Evolutionary conservation across 768 basidiomycete genomes (phyloP).

Genomic region (Boletus rufocinnamomeus): DNA sequence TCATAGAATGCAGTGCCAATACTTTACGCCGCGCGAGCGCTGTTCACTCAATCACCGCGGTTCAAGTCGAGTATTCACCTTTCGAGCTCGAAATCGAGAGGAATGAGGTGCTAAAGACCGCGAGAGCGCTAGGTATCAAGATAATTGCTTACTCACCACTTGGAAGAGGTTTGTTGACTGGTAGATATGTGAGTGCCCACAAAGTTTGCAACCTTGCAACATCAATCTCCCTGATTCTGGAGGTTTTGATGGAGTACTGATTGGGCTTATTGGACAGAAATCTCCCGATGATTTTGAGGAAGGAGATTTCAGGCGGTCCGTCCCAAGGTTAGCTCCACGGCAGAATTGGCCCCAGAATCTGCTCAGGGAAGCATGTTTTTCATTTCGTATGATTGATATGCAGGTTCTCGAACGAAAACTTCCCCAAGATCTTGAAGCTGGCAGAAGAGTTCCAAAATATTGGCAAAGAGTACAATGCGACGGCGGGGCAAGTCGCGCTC

Average conservation of each 20-base stretch:
- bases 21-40: slow-evolving; percentile 53
- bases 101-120: slow-evolving; percentile 44
- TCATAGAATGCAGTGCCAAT: slow-evolving; percentile 51
- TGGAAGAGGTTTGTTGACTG: slow-evolving; percentile 52
- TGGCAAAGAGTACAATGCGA: slow-evolving; percentile 37
- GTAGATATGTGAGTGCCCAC: slow-evolving; percentile 39
- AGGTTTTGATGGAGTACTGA: neutral
- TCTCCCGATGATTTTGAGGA: slow-evolving; percentile 36
- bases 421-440: slow-evolving; percentile 44
- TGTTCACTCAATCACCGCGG: slow-evolving; percentile 50
- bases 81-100: slow-evolving; percentile 51
- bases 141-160: slow-evolving; percentile 55
- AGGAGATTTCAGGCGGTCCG: slow-evolving; percentile 26
- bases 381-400: neutral
- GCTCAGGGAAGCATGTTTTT: no score
- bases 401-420: slow-evolving; percentile 43
- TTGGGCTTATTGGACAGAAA: slow-evolving; percentile 19
- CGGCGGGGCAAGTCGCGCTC: slow-evolving; percentile 42
- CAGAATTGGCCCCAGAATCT: no score
- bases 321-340: slow-evolving; percentile 23
- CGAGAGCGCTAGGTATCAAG: slow-evolving; percentile 49
- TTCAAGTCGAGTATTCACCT: slow-evolving; percentile 55
- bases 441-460: slow-evolving; percentile 36
- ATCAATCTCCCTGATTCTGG: no score
- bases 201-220: no score